Conservation (phyloP, 352 stramenopile genomes). For the Globisporangium paddicum region DNA sequence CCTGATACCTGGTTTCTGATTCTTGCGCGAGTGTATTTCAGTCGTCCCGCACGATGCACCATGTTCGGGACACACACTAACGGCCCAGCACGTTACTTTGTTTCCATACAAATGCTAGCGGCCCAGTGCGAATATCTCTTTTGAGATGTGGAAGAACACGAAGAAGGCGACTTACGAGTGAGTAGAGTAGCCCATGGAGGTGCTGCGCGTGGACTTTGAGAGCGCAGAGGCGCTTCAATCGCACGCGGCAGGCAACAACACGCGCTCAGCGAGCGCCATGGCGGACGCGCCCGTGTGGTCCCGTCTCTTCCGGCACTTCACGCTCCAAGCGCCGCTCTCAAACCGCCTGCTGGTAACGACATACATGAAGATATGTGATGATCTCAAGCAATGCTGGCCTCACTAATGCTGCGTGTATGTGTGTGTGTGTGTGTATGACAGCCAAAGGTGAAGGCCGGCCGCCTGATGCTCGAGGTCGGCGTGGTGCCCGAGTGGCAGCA, state of each 20-base stretch:
- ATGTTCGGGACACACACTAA: neutral
- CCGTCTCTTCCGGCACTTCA: slow-evolving; percentile 47
- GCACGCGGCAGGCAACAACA: neutral
- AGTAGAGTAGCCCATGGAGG: no score
- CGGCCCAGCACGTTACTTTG: neutral
- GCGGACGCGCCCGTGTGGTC: slow-evolving; percentile 34
- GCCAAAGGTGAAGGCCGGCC: slow-evolving; percentile 59
- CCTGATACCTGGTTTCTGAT: no score
- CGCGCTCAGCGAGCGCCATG: neutral
- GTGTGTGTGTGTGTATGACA: slow-evolving; percentile 8
- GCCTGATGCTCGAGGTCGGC: slow-evolving; percentile 55
- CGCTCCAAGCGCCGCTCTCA: slow-evolving; percentile 17
- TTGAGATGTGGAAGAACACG: neutral
- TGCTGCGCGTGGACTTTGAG: slow-evolving; percentile 16
- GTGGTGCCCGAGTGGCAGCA: slow-evolving; percentile 46
- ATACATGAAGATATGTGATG: neutral
- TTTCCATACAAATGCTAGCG: neutral
- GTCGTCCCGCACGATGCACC: neutral
- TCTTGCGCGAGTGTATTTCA: neutral
- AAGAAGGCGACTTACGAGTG: no score
- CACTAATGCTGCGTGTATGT: neutral
- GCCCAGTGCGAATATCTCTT: neutral
- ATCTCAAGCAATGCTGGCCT: no score
- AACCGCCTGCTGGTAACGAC: slow-evolving; percentile 43
- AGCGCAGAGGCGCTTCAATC: slow-evolving; percentile 6